These are phyloP conservation scores for Xylaria intraflava DNA, from an alignment of 495 filamentous ascomycete species.

Conservation along the genomic window DNA sequence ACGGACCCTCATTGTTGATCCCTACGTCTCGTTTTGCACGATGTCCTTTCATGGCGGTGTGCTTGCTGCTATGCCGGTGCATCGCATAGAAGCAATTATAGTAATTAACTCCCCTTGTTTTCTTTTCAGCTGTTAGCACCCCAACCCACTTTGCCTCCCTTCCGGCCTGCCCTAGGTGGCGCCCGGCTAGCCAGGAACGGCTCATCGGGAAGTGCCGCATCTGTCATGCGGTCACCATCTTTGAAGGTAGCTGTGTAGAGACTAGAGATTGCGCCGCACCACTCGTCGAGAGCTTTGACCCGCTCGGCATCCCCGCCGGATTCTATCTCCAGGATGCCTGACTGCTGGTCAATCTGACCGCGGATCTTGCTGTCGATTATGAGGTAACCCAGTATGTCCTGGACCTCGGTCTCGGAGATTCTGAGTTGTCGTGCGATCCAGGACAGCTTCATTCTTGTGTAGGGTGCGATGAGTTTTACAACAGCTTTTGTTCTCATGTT, in stretches of 20 bases:
- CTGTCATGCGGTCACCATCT: constrained; percentile 50
- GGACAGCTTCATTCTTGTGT: constrained; percentile 79
- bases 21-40: not conserved
- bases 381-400: constrained; percentile 87
- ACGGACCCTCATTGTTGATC: not conserved
- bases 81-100: not conserved
- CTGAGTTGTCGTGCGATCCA: constrained; percentile 83
- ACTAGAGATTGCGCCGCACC: constrained; percentile 59
- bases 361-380: constrained; percentile 83
- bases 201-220: constrained; percentile 3
- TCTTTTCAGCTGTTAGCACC: not conserved
- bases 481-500: constrained; percentile 97
- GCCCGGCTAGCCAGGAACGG: not conserved
- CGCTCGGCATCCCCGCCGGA: constrained; percentile 68
- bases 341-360: constrained; percentile 83
- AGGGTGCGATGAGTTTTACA: constrained; percentile 87
- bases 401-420: constrained; percentile 76
- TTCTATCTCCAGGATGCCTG: constrained; percentile 74
- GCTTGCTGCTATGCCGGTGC: not conserved
- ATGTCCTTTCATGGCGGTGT: not conserved
- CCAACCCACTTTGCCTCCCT: not conserved
- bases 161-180: not conserved
- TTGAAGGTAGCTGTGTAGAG: constrained; percentile 62
- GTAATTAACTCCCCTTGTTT: not conserved
- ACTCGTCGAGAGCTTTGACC: constrained; percentile 63